Percentiles rank a stretch among this genome's conserved stretches.
Evolutionary conservation across 768 basidiomycete genomes (phyloP).

Genomic region (Mycena leptocephala): DNA sequence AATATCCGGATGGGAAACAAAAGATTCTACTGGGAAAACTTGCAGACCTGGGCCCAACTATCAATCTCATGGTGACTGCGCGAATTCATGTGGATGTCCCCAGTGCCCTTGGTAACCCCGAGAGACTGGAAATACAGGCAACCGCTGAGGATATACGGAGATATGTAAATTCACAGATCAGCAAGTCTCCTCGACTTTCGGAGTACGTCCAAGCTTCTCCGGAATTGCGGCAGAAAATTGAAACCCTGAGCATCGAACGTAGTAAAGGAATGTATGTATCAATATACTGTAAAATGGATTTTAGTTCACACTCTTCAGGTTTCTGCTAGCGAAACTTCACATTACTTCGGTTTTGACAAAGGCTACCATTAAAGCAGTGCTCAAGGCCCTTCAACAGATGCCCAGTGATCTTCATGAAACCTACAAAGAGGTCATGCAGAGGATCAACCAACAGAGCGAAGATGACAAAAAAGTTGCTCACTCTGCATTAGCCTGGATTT

Average conservation of each 20-base stretch:
- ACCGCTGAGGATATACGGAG: neutral
- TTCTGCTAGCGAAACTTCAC: constrained; percentile 16
- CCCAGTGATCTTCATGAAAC: neutral
- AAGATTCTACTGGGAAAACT: neutral
- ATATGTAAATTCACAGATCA: neutral
- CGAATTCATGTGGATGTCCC: neutral
- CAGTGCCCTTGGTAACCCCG: neutral
- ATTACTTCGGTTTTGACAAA: neutral
- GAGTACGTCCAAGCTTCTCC: neutral
- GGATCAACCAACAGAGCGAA: neutral
- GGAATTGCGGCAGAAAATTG: constrained; percentile 1
- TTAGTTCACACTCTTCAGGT: neutral
- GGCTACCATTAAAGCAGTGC: neutral
- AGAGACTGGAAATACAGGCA: neutral
- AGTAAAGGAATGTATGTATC: constrained; percentile 8
- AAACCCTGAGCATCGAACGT: neutral
- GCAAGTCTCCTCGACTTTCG: neutral
- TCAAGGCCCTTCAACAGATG: neutral
- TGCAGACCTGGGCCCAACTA: neutral
- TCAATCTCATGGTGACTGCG: constrained; percentile 8
- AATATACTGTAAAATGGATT: neutral
- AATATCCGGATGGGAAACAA: neutral
- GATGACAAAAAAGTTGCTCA: neutral
- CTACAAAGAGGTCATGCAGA: neutral
- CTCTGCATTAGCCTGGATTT: neutral